phyloP scores from a whole-genome alignment of 306 rosid species.

The Gastrolobium villosum region DNA sequence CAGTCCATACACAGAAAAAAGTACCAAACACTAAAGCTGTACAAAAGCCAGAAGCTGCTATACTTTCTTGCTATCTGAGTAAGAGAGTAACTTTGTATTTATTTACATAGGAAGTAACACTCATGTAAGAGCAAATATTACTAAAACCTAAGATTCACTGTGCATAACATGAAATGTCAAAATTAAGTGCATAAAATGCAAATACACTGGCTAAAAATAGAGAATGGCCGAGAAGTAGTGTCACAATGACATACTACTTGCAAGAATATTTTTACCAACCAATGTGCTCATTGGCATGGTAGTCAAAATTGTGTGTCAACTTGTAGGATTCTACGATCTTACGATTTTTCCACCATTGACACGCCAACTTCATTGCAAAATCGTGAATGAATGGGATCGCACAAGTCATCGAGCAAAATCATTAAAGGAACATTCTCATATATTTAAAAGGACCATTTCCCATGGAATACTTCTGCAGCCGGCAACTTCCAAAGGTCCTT shows the following conservation, averaged over 20 bases:
- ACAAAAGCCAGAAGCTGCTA: constrained; percentile 14
- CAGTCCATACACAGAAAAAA: constrained; percentile 24
- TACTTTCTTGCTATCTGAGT: not conserved
- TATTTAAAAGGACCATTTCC: too few relatives aligned
- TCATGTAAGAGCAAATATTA: not conserved
- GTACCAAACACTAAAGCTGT: constrained; percentile 37
- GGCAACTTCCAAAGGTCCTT: too few relatives aligned
- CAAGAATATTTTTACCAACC: not conserved
- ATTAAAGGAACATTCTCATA: too few relatives aligned
- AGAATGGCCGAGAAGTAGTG: not conserved
- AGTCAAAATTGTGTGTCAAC: too few relatives aligned
- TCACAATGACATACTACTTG: not conserved
- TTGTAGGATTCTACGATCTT: too few relatives aligned
- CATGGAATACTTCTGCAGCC: too few relatives aligned
- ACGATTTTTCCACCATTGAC: too few relatives aligned
- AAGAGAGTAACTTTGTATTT: not conserved
- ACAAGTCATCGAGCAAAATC: too few relatives aligned
- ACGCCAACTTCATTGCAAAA: too few relatives aligned
- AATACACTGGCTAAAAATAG: not conserved
- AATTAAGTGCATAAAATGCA: not conserved
- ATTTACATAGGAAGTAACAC: not conserved
- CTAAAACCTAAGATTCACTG: constrained; percentile 14
- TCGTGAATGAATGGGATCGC: too few relatives aligned
- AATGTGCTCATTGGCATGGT: too few relatives aligned
- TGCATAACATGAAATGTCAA: not conserved